phyloP scores from a whole-genome alignment of 2,329 filamentous ascomycete genomes.

The Aureobasidium sp. region DNA sequence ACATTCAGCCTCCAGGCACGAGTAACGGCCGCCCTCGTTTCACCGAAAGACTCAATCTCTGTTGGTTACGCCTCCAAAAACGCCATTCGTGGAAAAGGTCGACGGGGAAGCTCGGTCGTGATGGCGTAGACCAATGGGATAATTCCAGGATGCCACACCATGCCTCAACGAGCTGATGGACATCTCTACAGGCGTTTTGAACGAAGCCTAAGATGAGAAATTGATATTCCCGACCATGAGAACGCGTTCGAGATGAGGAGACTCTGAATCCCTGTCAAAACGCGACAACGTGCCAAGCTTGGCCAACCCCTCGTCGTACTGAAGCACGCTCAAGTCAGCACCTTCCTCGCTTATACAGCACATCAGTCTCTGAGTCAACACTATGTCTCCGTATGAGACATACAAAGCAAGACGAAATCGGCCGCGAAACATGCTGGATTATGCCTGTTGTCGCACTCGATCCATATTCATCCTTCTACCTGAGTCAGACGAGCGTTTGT shows the following conservation, averaged over 20 bases:
- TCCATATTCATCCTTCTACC: not conserved
- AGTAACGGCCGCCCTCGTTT: not conserved
- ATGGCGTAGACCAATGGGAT: not conserved
- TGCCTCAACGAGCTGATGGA: not conserved
- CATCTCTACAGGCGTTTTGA: not conserved
- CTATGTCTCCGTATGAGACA: not conserved
- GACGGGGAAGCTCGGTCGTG: not conserved
- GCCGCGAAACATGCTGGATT: not conserved
- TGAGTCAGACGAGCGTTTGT: not conserved
- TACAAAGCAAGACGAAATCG: not conserved
- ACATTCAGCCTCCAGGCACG: not conserved
- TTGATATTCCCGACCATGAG: no score
- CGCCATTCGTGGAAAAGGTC: not conserved
- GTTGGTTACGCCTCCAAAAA: not conserved
- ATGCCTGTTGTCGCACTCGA: not conserved
- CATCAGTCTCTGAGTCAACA: not conserved
- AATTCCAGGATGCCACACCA: not conserved
- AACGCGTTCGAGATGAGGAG: no score
- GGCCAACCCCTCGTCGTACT: not conserved
- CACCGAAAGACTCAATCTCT: not conserved
- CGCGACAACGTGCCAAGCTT: not conserved
- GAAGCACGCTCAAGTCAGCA: not conserved
- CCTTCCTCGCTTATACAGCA: not conserved
- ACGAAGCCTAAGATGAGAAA: no score
- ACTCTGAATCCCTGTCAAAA: no score